These are phyloP conservation scores for Rhododendron vialii DNA, from an alignment of 148 eudicot species.

Conservation along the genomic window DNA sequence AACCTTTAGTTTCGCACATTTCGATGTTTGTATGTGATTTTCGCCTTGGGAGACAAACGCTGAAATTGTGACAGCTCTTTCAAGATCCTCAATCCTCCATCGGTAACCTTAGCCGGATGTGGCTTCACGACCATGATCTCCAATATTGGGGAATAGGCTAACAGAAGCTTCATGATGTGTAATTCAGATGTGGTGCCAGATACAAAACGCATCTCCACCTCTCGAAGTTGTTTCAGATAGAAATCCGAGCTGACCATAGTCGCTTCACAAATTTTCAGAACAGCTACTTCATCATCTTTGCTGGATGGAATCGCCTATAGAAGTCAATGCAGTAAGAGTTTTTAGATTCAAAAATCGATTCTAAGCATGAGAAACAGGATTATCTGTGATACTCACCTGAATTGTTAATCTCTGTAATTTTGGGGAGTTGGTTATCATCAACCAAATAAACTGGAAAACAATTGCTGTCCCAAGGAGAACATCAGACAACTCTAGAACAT, in stretches of 20 bases:
- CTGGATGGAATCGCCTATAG: too few species aligned
- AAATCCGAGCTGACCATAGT: too few species aligned
- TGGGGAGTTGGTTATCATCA: too few species aligned
- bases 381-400: neutral
- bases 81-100: neutral
- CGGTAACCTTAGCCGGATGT: neutral
- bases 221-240: too few species aligned
- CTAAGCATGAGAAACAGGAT: neutral
- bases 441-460: neutral
- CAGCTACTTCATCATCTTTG: too few species aligned
- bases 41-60: neutral
- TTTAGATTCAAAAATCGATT: too few species aligned
- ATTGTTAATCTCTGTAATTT: neutral
- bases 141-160: neutral
- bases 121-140: neutral
- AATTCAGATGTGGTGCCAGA: neutral
- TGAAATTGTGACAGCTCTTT: neutral
- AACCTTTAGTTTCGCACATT: neutral
- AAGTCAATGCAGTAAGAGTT: too few species aligned
- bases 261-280: too few species aligned
- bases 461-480: neutral
- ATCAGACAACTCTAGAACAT: neutral
- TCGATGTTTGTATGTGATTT: neutral
- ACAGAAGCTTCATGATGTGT: neutral
- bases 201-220: neutral